These are phyloP conservation scores for Mucor sp. DNA, from an alignment of 371 early-diverging fungal species.

Conservation along the genomic window DNA sequence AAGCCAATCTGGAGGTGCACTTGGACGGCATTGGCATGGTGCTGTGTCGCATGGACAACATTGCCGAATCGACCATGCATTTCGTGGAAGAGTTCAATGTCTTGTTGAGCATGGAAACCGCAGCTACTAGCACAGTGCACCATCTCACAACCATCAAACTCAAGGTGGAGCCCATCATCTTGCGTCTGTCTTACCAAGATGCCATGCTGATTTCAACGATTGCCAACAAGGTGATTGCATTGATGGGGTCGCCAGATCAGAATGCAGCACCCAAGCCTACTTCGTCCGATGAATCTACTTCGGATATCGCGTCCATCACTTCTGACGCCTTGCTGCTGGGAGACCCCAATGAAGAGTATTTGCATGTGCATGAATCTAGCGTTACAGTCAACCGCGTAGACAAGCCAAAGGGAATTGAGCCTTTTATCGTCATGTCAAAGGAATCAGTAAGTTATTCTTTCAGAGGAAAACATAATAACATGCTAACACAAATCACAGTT, in stretches of 20 bases:
- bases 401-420: conserved; percentile 29
- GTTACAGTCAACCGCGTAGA: neutral
- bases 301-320: neutral
- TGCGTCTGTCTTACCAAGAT: conserved; percentile 84
- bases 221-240: conserved; percentile 70
- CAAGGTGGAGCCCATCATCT: conserved; percentile 64
- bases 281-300: conserved; percentile 5
- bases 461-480: too few relatives aligned
- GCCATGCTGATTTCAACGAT: conserved; percentile 81
- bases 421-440: conserved; percentile 50
- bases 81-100: conserved; percentile 87
- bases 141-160: conserved; percentile 60
- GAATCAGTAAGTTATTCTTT: conserved; percentile 36
- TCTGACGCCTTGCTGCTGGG: neutral
- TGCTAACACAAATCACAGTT: conserved; percentile 13
- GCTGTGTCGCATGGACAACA: conserved; percentile 85
- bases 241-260: conserved; percentile 38
- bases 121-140: conserved; percentile 50
- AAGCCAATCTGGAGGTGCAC: conserved; percentile 61
- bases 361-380: neutral
- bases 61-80: conserved; percentile 71
- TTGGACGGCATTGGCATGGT: conserved; percentile 85
- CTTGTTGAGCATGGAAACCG: conserved; percentile 64
- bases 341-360: neutral
- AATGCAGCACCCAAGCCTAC: conserved; percentile 10